These are phyloP conservation scores for Phytopythium vexans DNA, from an alignment of 352 stramenopile species.

Conservation along the genomic window DNA sequence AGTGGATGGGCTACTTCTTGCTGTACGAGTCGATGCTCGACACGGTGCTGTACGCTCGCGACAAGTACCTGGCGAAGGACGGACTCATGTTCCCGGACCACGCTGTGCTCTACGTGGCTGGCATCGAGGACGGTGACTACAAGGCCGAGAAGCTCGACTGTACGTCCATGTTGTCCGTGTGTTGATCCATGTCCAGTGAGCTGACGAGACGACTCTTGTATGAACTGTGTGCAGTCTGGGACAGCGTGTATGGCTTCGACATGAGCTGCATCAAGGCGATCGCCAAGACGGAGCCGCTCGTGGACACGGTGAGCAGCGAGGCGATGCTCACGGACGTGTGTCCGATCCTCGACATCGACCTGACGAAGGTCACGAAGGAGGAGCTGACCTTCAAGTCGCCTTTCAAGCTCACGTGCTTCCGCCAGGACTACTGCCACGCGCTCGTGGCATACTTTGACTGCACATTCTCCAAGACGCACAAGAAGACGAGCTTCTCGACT, in stretches of 20 bases:
- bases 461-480: constrained; percentile 94
- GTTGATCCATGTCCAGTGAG: constrained; percentile 3
- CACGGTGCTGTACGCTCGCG: constrained; percentile 94
- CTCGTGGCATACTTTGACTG: constrained; percentile 99
- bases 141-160: constrained; percentile 92
- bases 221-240: constrained; percentile 85
- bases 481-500: constrained; percentile 96
- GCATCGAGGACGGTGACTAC: constrained; percentile 96
- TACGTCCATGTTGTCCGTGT: constrained; percentile 15
- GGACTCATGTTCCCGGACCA: constrained; percentile 97
- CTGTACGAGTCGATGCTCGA: constrained; percentile 98
- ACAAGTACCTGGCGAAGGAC: constrained; percentile 93
- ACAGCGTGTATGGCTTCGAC: constrained; percentile 99
- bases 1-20: constrained; percentile 99
- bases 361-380: constrained; percentile 91
- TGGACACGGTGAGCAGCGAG: constrained; percentile 95
- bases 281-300: constrained; percentile 95
- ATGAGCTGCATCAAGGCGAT: constrained; percentile 98
- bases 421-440: constrained; percentile 95
- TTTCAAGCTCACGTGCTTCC: constrained; percentile 90
- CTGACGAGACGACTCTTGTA: constrained; percentile 1
- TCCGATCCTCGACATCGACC: constrained; percentile 91
- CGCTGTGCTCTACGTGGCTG: constrained; percentile 93
- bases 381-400: constrained; percentile 91
- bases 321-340: constrained; percentile 89